These are phyloP conservation scores for Diaporthe capsici DNA, from an alignment of 2,329 filamentous ascomycete species.

Conservation along the genomic window DNA sequence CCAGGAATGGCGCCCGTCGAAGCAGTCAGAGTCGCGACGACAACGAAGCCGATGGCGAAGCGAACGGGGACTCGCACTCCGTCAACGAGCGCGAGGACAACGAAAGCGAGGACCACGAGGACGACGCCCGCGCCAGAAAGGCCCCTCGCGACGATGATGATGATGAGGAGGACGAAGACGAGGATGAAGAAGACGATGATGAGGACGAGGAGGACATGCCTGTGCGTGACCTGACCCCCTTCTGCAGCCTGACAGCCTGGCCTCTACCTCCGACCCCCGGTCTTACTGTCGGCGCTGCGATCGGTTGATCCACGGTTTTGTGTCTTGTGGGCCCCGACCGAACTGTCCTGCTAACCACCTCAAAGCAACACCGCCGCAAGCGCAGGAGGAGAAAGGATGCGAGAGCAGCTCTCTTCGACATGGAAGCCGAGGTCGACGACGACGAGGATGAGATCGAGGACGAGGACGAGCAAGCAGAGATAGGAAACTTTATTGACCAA, in stretches of 20 bases:
- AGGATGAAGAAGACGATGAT: constrained; percentile 48
- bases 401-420: constrained; percentile 93
- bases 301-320: neutral
- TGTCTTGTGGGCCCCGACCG: neutral
- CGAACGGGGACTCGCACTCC: constrained; percentile 41
- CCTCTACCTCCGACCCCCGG: neutral
- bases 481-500: constrained; percentile 88
- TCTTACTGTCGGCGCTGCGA: neutral
- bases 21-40: constrained; percentile 45
- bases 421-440: constrained; percentile 97
- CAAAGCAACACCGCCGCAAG: constrained; percentile 80
- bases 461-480: constrained; percentile 88
- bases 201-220: constrained; percentile 44
- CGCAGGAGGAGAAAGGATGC: constrained; percentile 75
- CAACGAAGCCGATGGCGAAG: constrained; percentile 46
- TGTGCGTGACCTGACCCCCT: constrained; percentile 29
- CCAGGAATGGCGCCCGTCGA: constrained; percentile 45
- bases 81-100: constrained; percentile 41
- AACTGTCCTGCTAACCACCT: neutral
- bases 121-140: constrained; percentile 54
- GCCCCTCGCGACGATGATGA: constrained; percentile 49
- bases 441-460: constrained; percentile 91
- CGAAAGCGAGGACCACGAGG: constrained; percentile 59
- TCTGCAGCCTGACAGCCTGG: neutral
- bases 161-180: constrained; percentile 53